phyloP scores from a whole-genome alignment of 768 basidiomycete genomes.

The Tylopilus balloui region DNA sequence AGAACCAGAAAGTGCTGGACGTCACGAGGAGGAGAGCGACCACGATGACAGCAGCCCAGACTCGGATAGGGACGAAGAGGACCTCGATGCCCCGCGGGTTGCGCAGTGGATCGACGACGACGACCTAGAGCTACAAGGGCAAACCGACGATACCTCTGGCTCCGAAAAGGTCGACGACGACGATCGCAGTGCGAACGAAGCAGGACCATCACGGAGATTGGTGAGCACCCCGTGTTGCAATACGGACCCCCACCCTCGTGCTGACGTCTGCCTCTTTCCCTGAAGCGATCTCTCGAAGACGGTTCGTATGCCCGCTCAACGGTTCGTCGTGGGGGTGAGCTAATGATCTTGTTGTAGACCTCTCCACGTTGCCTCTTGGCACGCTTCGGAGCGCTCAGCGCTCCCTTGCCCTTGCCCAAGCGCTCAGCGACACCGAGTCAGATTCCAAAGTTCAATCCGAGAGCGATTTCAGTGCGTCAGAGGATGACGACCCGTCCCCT shows the following conservation, averaged over 20 bases:
- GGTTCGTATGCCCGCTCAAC: constrained; percentile 12
- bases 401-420: constrained; percentile 42
- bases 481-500: constrained; percentile 10
- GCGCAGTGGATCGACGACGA: constrained; percentile 58
- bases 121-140: constrained; percentile 28
- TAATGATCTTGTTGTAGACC: constrained; percentile 36
- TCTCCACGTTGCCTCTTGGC: constrained; percentile 59
- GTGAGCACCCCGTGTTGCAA: constrained; percentile 5
- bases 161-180: constrained; percentile 9
- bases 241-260: neutral
- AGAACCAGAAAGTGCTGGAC: constrained; percentile 3
- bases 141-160: constrained; percentile 3
- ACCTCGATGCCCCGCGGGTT: constrained; percentile 49
- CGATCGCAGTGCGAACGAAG: neutral
- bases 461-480: constrained; percentile 1
- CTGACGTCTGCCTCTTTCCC: neutral
- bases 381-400: constrained; percentile 62
- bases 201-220: constrained; percentile 13
- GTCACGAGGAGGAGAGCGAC: constrained; percentile 16
- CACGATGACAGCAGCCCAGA: constrained; percentile 29
- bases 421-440: constrained; percentile 38
- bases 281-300: constrained; percentile 28
- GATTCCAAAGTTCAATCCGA: constrained; percentile 28
- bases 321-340: neutral
- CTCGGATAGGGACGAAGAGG: neutral